Evolutionary conservation across 2,329 filamentous ascomycete genomes (phyloP).

Genomic region (Alternaria solani): DNA sequence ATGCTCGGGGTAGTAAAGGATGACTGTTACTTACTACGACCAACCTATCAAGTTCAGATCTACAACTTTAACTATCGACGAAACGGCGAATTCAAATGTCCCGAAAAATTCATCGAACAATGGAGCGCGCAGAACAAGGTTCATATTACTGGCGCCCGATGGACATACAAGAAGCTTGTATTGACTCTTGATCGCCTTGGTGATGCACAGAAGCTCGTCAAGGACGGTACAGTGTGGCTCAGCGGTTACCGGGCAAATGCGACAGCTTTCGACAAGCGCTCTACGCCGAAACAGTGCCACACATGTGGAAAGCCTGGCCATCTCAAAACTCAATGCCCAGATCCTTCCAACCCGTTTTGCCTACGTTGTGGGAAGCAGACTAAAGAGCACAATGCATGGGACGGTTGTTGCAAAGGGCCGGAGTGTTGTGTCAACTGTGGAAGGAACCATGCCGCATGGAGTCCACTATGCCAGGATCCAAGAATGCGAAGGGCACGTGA

Average conservation of each 20-base stretch:
- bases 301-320: background rate
- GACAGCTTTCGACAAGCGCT: background rate
- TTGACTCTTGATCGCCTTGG: background rate
- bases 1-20: background rate
- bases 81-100: background rate
- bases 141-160: background rate
- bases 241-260: background rate
- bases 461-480: background rate
- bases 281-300: background rate
- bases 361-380: background rate
- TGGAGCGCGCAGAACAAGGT: background rate
- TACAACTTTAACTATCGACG: background rate
- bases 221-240: background rate
- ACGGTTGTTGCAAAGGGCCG: background rate
- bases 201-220: background rate
- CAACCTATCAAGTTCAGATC: background rate
- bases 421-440: background rate
- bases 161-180: background rate
- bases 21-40: background rate
- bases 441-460: background rate
- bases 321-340: background rate
- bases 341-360: background rate
- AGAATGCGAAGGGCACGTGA: background rate
- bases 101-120: background rate
- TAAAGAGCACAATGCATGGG: background rate